Conservation (phyloP, 208 protist species). For the Acanthamoeba royreba region DNA sequence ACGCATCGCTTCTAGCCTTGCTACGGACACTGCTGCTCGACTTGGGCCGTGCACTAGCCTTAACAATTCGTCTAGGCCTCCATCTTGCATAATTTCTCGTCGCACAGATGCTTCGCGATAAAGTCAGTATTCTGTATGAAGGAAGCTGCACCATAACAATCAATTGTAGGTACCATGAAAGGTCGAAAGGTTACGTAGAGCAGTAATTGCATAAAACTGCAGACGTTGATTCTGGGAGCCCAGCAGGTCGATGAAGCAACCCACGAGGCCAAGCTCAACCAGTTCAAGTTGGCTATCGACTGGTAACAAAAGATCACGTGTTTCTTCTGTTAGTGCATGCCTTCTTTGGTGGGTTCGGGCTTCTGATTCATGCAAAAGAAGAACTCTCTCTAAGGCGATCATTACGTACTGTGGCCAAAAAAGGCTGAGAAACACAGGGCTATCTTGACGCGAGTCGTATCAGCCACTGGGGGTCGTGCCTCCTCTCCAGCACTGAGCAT, state of each 20-base stretch:
- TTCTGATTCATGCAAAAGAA: not conserved
- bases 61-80: slow-evolving; percentile 11
- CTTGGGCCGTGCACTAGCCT: not conserved
- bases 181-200: slow-evolving; percentile 22
- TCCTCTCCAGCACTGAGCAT: not conserved
- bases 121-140: not conserved
- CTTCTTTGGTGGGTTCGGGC: too few species aligned
- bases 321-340: too few species aligned
- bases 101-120: not conserved
- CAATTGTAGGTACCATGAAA: not conserved
- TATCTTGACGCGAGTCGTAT: not conserved
- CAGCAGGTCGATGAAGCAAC: not conserved
- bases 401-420: not conserved
- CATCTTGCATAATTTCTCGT: not conserved
- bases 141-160: not conserved
- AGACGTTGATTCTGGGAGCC: slow-evolving; percentile 20
- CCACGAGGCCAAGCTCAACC: slow-evolving; percentile 6
- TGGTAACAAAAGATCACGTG: not conserved
- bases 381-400: not conserved
- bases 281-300: slow-evolving; percentile 20
- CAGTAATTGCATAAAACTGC: slow-evolving; percentile 42
- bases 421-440: slow-evolving; percentile 30
- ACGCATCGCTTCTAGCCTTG: slow-evolving; percentile 10
- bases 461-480: not conserved
- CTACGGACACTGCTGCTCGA: slow-evolving; percentile 23